Evolutionary conservation across 257 asterid species (phyloP).

Genomic region (Coffea canephora): DNA sequence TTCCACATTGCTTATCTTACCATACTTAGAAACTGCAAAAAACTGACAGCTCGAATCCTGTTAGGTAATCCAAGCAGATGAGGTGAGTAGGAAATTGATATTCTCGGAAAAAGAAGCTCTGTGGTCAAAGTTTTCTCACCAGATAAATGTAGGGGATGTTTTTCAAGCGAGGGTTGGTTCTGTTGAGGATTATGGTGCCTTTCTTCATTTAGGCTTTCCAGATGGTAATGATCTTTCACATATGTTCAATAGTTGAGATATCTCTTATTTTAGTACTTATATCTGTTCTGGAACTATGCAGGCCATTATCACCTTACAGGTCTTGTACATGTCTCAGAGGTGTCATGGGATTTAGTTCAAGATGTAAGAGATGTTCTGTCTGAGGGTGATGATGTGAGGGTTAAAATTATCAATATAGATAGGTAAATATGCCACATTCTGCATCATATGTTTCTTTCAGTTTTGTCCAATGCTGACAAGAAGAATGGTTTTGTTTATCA

Average conservation of each 20-base stretch:
- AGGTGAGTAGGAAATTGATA: conserved; percentile 63
- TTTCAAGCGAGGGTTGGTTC: conserved; percentile 74
- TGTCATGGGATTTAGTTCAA: conserved; percentile 96
- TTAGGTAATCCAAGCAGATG: conserved; percentile 86
- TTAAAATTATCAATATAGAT: conserved; percentile 64
- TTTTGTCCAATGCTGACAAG: neutral
- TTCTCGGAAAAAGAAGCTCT: conserved; percentile 88
- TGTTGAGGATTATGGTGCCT: conserved; percentile 96
- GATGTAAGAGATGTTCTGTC: conserved; percentile 75
- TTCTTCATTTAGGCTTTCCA: conserved; percentile 71
- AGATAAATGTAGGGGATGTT: conserved; percentile 61
- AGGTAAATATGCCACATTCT: conserved; percentile 48
- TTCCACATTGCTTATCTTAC: neutral
- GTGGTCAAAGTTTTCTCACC: conserved; percentile 66
- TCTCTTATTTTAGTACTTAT: neutral
- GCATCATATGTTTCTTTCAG: neutral
- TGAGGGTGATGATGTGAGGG: conserved; percentile 81
- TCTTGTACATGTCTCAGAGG: conserved; percentile 91
- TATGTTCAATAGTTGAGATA: neutral
- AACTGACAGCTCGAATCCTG: neutral
- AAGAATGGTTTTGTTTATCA: neutral
- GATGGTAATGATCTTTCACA: conserved; percentile 56
- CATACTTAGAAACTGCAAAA: too few species aligned
- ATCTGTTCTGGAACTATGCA: conserved; percentile 25
- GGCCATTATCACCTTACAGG: conserved; percentile 82